These are phyloP conservation scores for Selenicereus undatus DNA, from an alignment of 148 eudicot genomes.

Conservation along the genomic window DNA sequence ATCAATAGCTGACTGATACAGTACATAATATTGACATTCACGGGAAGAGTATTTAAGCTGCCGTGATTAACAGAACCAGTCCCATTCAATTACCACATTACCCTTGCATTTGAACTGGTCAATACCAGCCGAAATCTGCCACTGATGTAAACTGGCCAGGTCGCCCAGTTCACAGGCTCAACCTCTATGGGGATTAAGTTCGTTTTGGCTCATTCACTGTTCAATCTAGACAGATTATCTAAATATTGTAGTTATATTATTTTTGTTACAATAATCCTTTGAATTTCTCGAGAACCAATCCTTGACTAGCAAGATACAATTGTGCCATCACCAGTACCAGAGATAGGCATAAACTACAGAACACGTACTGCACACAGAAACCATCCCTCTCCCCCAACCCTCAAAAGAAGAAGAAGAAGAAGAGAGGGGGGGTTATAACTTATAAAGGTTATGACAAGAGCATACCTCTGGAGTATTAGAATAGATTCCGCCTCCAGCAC, in stretches of 20 bases:
- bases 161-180: not conserved
- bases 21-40: not conserved
- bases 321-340: not conserved
- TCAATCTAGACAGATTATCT: not conserved
- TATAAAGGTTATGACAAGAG: not conserved
- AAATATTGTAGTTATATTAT: not conserved
- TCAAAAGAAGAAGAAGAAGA: not conserved
- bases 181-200: not conserved
- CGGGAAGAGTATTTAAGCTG: too few species aligned
- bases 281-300: not conserved
- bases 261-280: not conserved
- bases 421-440: not conserved
- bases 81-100: not conserved
- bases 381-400: too few species aligned
- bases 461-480: constrained; percentile 32
- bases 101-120: not conserved
- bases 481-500: constrained; percentile 30
- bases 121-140: not conserved
- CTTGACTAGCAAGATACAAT: not conserved
- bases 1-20: not conserved
- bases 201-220: too few species aligned
- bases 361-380: not conserved
- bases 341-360: not conserved
- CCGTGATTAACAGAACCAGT: not conserved
- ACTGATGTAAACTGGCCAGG: not conserved